A percentile compares a stretch with the other conserved stretches of the same genome.
Conservation (phyloP, 2,329 filamentous ascomycete species). For the Calonectria multiphialidica region DNA sequence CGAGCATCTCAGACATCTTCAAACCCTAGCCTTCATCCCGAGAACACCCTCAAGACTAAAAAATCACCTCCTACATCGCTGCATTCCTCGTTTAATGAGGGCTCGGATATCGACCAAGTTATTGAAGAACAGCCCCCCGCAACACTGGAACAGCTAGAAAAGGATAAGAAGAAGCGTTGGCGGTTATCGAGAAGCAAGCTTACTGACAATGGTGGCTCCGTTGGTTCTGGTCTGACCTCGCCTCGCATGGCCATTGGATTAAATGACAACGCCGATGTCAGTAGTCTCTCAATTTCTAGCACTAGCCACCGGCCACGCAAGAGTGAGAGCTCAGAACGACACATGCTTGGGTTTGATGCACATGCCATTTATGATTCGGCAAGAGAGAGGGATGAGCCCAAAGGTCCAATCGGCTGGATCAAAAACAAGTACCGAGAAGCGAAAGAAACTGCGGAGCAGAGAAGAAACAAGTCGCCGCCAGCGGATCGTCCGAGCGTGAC, state of each 20-base stretch:
- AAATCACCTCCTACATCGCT: slow-evolving; percentile 83
- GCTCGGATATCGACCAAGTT: slow-evolving; percentile 81
- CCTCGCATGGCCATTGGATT: slow-evolving; percentile 65
- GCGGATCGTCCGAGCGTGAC: slow-evolving; percentile 47
- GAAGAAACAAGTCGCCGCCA: slow-evolving; percentile 69
- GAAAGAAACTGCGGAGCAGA: slow-evolving; percentile 67
- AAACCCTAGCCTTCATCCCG: slow-evolving; percentile 57
- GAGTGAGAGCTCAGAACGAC: slow-evolving; percentile 64
- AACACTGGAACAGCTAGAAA: slow-evolving; percentile 64
- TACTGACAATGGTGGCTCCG: slow-evolving; percentile 64
- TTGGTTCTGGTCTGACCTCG: slow-evolving; percentile 56
- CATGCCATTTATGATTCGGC: slow-evolving; percentile 53
- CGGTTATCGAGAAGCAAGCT: slow-evolving; percentile 77
- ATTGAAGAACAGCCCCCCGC: slow-evolving; percentile 65
- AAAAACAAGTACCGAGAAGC: slow-evolving; percentile 71
- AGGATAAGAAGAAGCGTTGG: slow-evolving; percentile 77
- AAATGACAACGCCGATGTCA: slow-evolving; percentile 73
- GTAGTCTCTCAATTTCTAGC: slow-evolving; percentile 77
- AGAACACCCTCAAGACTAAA: slow-evolving; percentile 69
- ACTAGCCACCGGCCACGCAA: slow-evolving; percentile 61
- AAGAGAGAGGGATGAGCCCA: slow-evolving; percentile 61
- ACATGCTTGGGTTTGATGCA: slow-evolving; percentile 53
- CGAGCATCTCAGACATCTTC: slow-evolving; percentile 60
- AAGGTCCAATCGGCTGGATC: slow-evolving; percentile 69
- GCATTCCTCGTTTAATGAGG: slow-evolving; percentile 82